A percentile compares a stretch with the other conserved stretches of the same genome.
Evolutionary conservation across 495 filamentous ascomycete genomes (phyloP).

Genomic region (Elasticomyces elasticus): DNA sequence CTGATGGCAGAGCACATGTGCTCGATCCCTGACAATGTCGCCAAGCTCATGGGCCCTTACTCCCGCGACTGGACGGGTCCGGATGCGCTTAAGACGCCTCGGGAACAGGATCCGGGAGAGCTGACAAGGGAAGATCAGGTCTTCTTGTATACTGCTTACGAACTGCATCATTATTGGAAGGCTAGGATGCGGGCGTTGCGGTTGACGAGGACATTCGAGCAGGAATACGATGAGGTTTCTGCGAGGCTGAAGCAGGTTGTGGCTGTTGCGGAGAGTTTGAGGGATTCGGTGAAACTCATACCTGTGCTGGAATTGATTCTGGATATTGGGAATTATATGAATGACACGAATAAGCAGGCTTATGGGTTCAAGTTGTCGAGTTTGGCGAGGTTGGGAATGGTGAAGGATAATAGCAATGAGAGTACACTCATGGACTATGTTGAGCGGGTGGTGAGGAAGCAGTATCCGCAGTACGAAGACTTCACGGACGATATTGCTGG

Average conservation of each 20-base stretch:
- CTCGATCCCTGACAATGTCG: constrained; percentile 77
- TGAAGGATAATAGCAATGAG: constrained; percentile 98
- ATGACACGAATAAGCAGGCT: constrained; percentile 96
- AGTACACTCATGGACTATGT: constrained; percentile 91
- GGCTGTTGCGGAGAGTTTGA: constrained; percentile 72
- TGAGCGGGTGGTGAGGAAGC: constrained; percentile 91
- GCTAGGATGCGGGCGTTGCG: constrained; percentile 83
- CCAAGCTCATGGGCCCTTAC: constrained; percentile 88
- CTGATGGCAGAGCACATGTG: constrained; percentile 84
- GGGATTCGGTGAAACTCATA: constrained; percentile 85
- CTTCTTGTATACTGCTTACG: constrained; percentile 84
- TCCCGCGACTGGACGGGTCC: constrained; percentile 93
- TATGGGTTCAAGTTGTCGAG: constrained; percentile 96
- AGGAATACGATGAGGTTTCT: constrained; percentile 85
- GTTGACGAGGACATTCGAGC: constrained; percentile 74
- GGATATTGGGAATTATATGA: constrained; percentile 99
- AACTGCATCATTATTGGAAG: constrained; percentile 98
- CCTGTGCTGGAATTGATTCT: constrained; percentile 92
- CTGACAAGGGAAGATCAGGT: constrained; percentile 92
- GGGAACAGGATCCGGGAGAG: constrained; percentile 80
- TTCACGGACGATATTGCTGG: constrained; percentile 79
- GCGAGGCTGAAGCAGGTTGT: constrained; percentile 73
- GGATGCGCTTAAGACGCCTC: constrained; percentile 63
- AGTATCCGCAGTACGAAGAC: constrained; percentile 90
- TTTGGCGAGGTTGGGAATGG: constrained; percentile 87